Conservation (phyloP, 2,329 filamentous ascomycete species). For the Pseudogymnoascus sp. region DNA sequence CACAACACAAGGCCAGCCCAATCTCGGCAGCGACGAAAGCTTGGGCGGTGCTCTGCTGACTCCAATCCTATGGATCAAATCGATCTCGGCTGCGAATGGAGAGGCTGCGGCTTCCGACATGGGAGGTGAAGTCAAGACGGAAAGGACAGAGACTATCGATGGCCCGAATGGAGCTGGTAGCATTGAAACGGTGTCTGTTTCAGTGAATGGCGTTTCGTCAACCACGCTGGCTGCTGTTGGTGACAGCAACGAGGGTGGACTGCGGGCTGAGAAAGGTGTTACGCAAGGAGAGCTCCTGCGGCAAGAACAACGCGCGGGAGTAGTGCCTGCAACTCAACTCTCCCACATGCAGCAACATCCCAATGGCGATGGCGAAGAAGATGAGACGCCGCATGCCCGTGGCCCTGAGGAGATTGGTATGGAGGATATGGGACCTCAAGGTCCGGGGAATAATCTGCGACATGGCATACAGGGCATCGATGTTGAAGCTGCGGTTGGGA, state of each 20-base stretch:
- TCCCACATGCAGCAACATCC: slow-evolving; percentile 26
- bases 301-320: slow-evolving; percentile 77
- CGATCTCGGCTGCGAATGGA: background rate
- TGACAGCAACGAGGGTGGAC: slow-evolving; percentile 16
- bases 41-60: slow-evolving; percentile 86
- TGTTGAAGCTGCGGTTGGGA: slow-evolving; percentile 52
- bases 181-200: slow-evolving; percentile 73
- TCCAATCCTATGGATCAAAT: slow-evolving; percentile 77
- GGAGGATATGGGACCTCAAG: slow-evolving; percentile 75
- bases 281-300: slow-evolving; percentile 78
- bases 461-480: slow-evolving; percentile 50
- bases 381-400: slow-evolving; percentile 69
- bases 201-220: slow-evolving; percentile 59
- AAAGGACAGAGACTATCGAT: slow-evolving; percentile 72
- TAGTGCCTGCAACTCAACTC: slow-evolving; percentile 61
- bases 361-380: slow-evolving; percentile 39
- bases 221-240: slow-evolving; percentile 19
- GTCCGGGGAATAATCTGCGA: slow-evolving; percentile 29
- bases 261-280: slow-evolving; percentile 43
- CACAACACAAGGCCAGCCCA: slow-evolving; percentile 31
- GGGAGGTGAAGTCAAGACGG: slow-evolving; percentile 58
- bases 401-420: slow-evolving; percentile 80
- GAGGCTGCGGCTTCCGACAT: slow-evolving; percentile 33
- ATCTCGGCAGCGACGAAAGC: slow-evolving; percentile 75
- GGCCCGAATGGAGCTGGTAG: slow-evolving; percentile 71